Base-by-base conservation (phyloP, 2,329 filamentous ascomycete species). In the Alternaria gaisen region DNA sequence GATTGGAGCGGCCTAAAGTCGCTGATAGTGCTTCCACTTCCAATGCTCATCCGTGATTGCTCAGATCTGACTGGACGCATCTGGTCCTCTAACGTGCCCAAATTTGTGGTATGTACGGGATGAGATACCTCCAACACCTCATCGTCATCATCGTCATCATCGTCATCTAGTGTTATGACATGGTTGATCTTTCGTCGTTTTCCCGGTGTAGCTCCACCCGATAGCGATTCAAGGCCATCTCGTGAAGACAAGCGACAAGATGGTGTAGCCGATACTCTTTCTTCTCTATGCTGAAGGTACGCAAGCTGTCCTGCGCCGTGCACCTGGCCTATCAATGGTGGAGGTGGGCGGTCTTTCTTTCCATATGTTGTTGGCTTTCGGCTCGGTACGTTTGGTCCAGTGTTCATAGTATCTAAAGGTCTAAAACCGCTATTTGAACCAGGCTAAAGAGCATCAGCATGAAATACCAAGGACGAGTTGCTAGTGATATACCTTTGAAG, bases 101-200 rank as follows among this genome's bases (percentile, higher is more conserved):
- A 36, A 47, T 51, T 43, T n/a, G 40, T 55, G 18, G 26, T 38
- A 3, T n/a, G 18, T n/a, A 6, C 42, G 24, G 42, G 22, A 24
- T 24, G 47, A 10, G 48, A 20, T 11, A 55, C 38, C 11, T 58
- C 48, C 18, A 50, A 42, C 22, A 63, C 48, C 36, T 52, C 38
- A 9, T 55, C 38, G 6, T 69, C 63, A 14, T 69, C 38, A 9
- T 55, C 38, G 6, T 69, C 63, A 14, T 69, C 65, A 20, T 68
- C 69, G 6, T 59, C 59, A 12, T 47, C 41, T 9, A 69, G 55
- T 43, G 61, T 44, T 24, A 71, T 62, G 16, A 68, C 56, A 20
- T 67, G 56, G 9, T 61, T 48, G 7, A 43, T 69, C 34, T 71
- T 75, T 44, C 65, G 65, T 32, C 72, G 63, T 40, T 75, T 75